Evolutionary conservation across 2,329 filamentous ascomycete species (phyloP), one percentile per base, ranked within the genome.

Genomic region (Calonectria henricotiae): DNA sequence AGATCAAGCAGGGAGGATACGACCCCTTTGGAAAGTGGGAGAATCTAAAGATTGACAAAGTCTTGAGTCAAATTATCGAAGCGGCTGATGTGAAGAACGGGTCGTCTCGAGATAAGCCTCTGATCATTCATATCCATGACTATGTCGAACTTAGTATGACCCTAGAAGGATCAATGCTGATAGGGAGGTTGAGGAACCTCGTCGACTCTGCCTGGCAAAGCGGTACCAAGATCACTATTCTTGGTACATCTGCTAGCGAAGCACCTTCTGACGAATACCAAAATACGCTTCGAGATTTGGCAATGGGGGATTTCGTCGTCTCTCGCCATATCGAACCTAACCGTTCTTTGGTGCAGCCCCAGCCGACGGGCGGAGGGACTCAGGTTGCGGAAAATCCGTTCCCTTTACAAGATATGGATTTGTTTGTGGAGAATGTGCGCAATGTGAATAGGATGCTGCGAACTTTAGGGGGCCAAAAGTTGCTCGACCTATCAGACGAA

Each of bases 41-140:
- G 55, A 88, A 89, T 39, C 82, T 92, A 43, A 92, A 92, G 79
- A 83, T 91, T 69, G 86, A 86, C 63, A 85, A 87, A 37, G 85
- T 88, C 7, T 75, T 93, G 47, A 88, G 91, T 55, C 84, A 87
- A 55, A 81, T 93, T n/a, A 81, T 91, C 30, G 81, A 83, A 51
- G 84, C 86, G 2, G 84, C 86, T 4, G 82, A 87, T 30, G 67
- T 78, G 23, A 83, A 81, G 67, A 73, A 80, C 23, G 74, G 80
- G 6, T 71, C 74, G 32, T 55, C 73, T 7, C 76, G 79, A 75
- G 79, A 76, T 79, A 86, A 80, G 25, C 86, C 86, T 27, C 86
- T 95, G 8, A 91, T 98, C 68, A 86, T 97, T 44, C 94, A 94
- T 75, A 84, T 98, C 13, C 90, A 93, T 79, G 94, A 98, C 79